Percentiles rank a stretch among this genome's conserved stretches.
Evolutionary conservation across 176 grass and related monocot genomes (phyloP).

Genomic region (Melocanna baccifera): DNA sequence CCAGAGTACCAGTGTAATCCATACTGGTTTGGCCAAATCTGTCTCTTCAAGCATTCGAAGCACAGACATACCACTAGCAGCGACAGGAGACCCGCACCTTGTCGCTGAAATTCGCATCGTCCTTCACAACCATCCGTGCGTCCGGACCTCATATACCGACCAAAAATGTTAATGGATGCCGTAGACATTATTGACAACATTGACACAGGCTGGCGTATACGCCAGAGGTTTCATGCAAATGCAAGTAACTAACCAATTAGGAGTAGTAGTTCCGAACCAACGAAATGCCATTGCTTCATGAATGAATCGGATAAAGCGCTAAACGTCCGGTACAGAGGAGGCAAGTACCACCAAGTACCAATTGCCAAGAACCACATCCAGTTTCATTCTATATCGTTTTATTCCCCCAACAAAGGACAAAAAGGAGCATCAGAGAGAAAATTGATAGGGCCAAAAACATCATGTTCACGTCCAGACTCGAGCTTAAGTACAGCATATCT

Average conservation of each 20-base stretch:
- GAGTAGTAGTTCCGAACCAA: background rate
- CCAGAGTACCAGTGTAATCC: background rate
- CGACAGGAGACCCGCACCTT: background rate
- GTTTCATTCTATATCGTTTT: background rate
- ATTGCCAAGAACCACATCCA: background rate
- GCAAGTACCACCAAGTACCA: background rate
- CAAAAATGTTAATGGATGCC: background rate
- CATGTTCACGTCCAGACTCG: background rate
- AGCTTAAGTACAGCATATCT: background rate
- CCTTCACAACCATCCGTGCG: background rate
- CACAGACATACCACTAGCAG: background rate
- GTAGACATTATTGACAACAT: background rate
- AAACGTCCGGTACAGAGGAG: background rate
- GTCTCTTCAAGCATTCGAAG: background rate
- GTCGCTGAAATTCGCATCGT: background rate
- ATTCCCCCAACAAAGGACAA: background rate
- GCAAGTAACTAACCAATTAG: background rate
- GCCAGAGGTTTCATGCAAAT: background rate
- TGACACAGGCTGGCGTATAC: background rate
- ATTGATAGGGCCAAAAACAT: too few species aligned
- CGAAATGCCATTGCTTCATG: background rate
- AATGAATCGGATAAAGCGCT: background rate
- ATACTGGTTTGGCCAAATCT: background rate
- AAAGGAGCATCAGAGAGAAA: background rate
- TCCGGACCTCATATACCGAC: background rate